phyloP scores from a whole-genome alignment of 2,329 filamentous ascomycete genomes.

The Apiospora koreana region DNA sequence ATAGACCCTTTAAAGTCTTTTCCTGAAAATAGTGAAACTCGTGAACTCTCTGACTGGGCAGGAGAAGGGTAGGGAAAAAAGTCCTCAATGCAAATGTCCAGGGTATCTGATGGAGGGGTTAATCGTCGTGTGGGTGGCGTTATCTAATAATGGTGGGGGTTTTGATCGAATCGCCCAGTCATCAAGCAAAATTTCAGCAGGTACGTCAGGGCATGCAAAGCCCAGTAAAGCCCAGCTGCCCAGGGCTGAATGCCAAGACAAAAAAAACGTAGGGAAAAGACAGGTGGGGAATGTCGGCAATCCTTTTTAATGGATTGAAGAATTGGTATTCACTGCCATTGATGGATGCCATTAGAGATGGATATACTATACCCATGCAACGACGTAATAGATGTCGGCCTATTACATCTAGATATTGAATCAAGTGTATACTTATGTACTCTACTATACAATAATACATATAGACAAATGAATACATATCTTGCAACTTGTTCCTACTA shows the following conservation, averaged over 20 bases:
- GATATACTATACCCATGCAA: neutral
- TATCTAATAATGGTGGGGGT: constrained; percentile 11
- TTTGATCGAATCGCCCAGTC: constrained; percentile 5
- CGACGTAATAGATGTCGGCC: too few relatives aligned
- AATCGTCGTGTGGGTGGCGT: constrained; percentile 12
- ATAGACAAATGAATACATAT: too few relatives aligned
- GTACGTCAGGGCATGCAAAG: constrained; percentile 7
- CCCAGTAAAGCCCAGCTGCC: too few relatives aligned
- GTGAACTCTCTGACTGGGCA: neutral
- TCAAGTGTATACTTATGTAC: neutral
- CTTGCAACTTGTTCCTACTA: too few relatives aligned
- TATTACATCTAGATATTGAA: neutral
- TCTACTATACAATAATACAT: too few relatives aligned
- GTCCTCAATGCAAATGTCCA: neutral
- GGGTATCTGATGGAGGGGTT: constrained; percentile 11
- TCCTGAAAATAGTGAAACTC: neutral
- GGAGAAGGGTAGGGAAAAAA: neutral
- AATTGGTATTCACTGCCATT: too few relatives aligned
- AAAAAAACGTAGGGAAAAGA: neutral
- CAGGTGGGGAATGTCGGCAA: neutral
- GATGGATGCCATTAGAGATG: neutral
- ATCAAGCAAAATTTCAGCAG: constrained; percentile 6
- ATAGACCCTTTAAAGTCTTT: neutral
- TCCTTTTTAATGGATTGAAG: neutral
- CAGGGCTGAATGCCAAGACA: neutral